phyloP scores from a whole-genome alignment of 805 yeast genomes.

The Cephaloascus albidus region DNA sequence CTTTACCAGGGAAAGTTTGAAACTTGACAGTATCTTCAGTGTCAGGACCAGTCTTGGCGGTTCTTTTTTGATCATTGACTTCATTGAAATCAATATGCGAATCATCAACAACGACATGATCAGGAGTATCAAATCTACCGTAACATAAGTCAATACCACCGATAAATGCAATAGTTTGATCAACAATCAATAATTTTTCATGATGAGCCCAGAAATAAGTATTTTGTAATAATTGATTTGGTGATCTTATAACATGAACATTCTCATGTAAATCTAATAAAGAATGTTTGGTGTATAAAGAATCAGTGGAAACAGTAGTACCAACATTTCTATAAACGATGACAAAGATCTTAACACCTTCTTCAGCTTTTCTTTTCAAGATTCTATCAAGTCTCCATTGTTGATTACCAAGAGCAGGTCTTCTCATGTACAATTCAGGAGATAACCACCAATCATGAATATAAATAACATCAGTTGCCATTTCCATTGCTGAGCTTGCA shows the following conservation, averaged over 20 bases:
- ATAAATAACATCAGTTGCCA: constrained; percentile 89
- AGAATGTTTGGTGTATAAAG: constrained; percentile 90
- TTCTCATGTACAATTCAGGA: constrained; percentile 85
- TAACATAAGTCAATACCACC: constrained; percentile 96
- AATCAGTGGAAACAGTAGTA: constrained; percentile 85
- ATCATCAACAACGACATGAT: constrained; percentile 84
- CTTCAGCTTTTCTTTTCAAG: constrained; percentile 80
- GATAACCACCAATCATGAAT: constrained; percentile 99
- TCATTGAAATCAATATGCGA: constrained; percentile 21
- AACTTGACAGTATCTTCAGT: constrained; percentile 34
- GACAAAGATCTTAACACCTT: constrained; percentile 90
- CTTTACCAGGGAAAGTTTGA: constrained; percentile 91
- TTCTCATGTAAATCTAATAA: constrained; percentile 77
- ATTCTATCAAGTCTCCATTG: constrained; percentile 87
- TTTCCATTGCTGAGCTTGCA: constrained; percentile 78
- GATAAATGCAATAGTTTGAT: constrained; percentile 78
- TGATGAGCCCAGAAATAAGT: constrained; percentile 99
- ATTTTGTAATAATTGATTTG: constrained; percentile 87
- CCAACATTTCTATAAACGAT: constrained; percentile 93
- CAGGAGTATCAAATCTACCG: constrained; percentile 95
- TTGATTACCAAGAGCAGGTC: constrained; percentile 95
- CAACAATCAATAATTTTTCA: constrained; percentile 82
- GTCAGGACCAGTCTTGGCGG: constrained; percentile 11
- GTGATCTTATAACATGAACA: constrained; percentile 86
- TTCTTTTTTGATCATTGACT: neutral